Evolutionary conservation across 2,329 filamentous ascomycete genomes (phyloP), one percentile per base, ranked within the genome.

Genomic region (Colletotrichum godetiae): DNA sequence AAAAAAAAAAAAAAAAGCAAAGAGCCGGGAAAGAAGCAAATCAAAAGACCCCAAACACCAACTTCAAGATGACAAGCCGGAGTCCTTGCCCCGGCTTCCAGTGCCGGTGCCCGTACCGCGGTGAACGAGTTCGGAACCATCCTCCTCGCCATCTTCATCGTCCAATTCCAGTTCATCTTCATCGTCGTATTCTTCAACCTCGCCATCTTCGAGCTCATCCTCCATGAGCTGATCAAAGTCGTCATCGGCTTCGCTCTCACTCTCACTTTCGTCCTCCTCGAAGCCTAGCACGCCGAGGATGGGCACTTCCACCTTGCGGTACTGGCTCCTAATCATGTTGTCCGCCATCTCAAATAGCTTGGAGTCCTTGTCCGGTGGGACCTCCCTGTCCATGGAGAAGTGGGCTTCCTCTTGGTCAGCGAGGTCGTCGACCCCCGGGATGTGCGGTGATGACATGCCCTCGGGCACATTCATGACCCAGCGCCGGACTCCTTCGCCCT

Each of bases 251-350:
- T 79, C 78, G 33, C 70, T 77, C 49, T 76, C 76, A 53, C 80
- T 84, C 60, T 85, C 84, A 57, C 82, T 84, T 72, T 83, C 83
- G 73, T 85, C 85, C 72, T 85, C 81, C 37, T 86, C 84, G 75
- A 87, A 84, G 65, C 82, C 82, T 70, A 87, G 77, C 7, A 84
- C 79, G 12, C 86, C 85, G 78, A 87, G 79, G 68, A 87, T 77
- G 53, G 85, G 85, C 73, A 87, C 83, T 69, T 87, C 84, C 46
- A 86, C 82, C 77, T 83, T 82, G 60, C 83, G 82, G 75, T 86
- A 81, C 77, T 87, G 85, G 75, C 84, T 86, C 78, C 83, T 85
- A 79, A 87, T 87, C 72, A 87, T 79, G 73, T 84, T 83, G 76
- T 86, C 85, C 61, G 85, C 85, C 75, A 86, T 82, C 58, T 81